phyloP scores from a whole-genome alignment of 257 asterid species.

The Forsythia suspensa region DNA sequence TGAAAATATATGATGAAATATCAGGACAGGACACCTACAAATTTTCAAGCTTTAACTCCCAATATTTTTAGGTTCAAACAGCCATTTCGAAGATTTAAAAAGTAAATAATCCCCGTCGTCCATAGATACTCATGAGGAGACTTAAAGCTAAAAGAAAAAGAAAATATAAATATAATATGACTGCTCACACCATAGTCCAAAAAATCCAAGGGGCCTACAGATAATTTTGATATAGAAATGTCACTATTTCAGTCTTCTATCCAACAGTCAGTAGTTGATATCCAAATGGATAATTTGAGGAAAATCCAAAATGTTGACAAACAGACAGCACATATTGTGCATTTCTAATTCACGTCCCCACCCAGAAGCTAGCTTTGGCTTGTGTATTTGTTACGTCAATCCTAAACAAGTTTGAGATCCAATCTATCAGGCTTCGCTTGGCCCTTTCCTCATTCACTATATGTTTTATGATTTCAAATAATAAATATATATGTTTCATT shows the following conservation, averaged over 20 bases:
- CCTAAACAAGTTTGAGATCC: constrained; percentile 4
- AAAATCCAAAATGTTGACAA: neutral
- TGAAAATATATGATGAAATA: constrained; percentile 7
- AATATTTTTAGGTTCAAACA: neutral
- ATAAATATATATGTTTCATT: neutral
- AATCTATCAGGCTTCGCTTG: constrained; percentile 2
- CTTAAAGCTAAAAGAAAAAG: neutral
- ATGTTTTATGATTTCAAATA: neutral
- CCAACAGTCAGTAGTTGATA: neutral
- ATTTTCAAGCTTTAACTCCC: neutral
- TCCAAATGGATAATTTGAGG: neutral
- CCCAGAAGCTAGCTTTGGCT: neutral
- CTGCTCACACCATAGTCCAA: neutral
- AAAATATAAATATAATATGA: too few relatives aligned
- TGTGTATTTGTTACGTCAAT: neutral
- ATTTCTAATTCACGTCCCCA: neutral
- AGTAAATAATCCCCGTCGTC: neutral
- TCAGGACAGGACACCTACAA: too few relatives aligned
- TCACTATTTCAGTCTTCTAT: neutral
- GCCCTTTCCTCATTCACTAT: neutral
- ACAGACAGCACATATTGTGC: too few relatives aligned
- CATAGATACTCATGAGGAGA: constrained; percentile 5
- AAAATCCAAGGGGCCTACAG: neutral
- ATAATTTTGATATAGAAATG: neutral
- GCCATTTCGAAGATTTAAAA: neutral